Evolutionary conservation across 2,329 filamentous ascomycete genomes (phyloP), one percentile per base, ranked within the genome.

Genomic region (Beauveria caledonica): DNA sequence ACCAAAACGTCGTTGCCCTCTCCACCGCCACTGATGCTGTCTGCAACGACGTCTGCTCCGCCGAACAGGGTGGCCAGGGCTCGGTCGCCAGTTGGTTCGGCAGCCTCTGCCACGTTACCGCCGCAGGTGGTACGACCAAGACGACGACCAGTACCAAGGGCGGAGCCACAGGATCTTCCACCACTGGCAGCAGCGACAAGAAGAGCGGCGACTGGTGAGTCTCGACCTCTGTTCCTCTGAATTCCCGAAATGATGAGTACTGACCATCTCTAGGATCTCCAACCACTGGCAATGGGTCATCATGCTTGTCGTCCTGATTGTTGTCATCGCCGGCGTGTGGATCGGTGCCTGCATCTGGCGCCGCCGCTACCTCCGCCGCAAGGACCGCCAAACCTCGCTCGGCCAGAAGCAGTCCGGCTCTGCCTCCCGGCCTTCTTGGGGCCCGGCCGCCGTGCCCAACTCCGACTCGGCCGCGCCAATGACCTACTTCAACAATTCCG

Each of bases 241-340:
- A 5, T 62, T 67, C 1, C 15, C 19, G 3, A 15, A 33, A 15
- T 25, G 10, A 8, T 19, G 21, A 11, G 17, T 52, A 19, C 58
- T 51, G 15, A 46, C 45, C 19, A 10, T 13, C 13, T 23, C 6
- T 63, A 90, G 88, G 88, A 74, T 89, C 54, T 79, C 81, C 8
- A 80, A 77, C 29, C 89, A 93, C 72, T 90, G 84, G 77, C 81
- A 86, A 76, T 96, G 90, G 90, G 83, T 95, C 50, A 80, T 93
- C 63, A 90, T 94, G 80, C 79, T 94, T 58, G 86, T 91, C 64
- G 77, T 93, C 63, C 79, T 95, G 29, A 80, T 87, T 48, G 77
- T 93, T 62, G 86, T 78, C 58, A 88, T 95, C 63, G 75, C 80
- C 15, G 78, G 78, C 61, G 82, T 90, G 67, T 88, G 87, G 79